Percentiles rank a stretch among this genome's conserved stretches.
Conservation (phyloP, 1,284 basidiomycete species). For the Sphagnurus paluster region DNA sequence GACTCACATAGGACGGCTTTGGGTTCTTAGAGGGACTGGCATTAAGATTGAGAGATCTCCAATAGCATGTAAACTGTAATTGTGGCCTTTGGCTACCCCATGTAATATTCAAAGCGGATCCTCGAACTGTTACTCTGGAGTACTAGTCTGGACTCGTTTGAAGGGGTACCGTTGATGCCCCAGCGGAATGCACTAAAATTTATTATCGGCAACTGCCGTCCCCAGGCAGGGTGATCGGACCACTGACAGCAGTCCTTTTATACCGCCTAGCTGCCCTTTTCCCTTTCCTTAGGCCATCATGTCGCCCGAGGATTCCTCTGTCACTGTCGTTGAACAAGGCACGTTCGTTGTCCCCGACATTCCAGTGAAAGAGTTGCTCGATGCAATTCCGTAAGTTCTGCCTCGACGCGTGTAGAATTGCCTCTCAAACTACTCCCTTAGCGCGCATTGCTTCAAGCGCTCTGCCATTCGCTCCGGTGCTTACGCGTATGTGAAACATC, state of each 20-base stretch:
- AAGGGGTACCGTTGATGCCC: constrained; percentile 1
- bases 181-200: constrained; percentile 8
- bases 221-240: constrained; percentile 11
- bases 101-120: constrained; percentile 3
- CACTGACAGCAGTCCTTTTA: constrained; percentile 15
- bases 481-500: constrained; percentile 64
- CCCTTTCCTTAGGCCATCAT: constrained; percentile 27
- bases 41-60: constrained; percentile 43
- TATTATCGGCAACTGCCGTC: constrained; percentile 18
- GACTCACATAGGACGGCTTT: constrained; percentile 61
- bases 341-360: constrained; percentile 77
- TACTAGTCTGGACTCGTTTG: too few species aligned
- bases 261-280: constrained; percentile 11
- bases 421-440: constrained; percentile 32
- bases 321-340: constrained; percentile 55
- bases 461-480: constrained; percentile 82
- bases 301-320: constrained; percentile 36
- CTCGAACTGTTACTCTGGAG: too few species aligned
- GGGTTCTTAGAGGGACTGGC: constrained; percentile 65
- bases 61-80: too few species aligned
- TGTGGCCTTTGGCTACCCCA: too few species aligned
- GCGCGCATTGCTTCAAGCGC: constrained; percentile 91
- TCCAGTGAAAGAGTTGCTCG: constrained; percentile 84
- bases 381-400: constrained; percentile 78
- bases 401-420: constrained; percentile 1